Evolutionary conservation across 2,329 filamentous ascomycete species (phyloP).

Genomic region (Chrysoporthe puriensis): DNA sequence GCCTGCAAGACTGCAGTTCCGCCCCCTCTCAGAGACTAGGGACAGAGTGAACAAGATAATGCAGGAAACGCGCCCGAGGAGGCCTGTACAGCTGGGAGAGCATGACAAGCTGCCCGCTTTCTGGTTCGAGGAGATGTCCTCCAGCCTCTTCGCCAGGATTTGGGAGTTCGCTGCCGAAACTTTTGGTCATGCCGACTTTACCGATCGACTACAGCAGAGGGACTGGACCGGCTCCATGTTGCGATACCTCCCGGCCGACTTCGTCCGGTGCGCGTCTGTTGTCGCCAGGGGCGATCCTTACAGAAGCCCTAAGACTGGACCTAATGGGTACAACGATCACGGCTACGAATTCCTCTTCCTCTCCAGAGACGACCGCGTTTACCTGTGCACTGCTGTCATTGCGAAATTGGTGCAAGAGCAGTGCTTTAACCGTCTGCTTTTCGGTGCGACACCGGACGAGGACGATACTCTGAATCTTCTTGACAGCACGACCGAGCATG

Average conservation of each 20-base stretch:
- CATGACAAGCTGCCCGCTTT: constrained; percentile 21
- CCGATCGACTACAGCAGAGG: background rate
- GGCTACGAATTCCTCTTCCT: constrained; percentile 27
- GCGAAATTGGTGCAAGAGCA: constrained; percentile 43
- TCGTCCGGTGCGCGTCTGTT: constrained; percentile 22
- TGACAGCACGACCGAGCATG: constrained; percentile 11
- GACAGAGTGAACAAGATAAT: constrained; percentile 1
- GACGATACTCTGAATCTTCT: constrained; percentile 35
- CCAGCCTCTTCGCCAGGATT: constrained; percentile 21
- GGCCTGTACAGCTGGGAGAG: constrained; percentile 10
- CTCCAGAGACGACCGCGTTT: constrained; percentile 26
- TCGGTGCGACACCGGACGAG: constrained; percentile 40
- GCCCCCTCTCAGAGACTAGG: constrained; percentile 3
- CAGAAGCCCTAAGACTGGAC: background rate
- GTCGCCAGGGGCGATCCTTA: constrained; percentile 25
- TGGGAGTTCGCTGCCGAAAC: constrained; percentile 26
- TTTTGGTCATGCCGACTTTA: constrained; percentile 13
- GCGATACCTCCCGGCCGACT: constrained; percentile 20
- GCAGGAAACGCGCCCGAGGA: constrained; percentile 13
- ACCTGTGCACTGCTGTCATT: constrained; percentile 42
- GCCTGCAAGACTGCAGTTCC: constrained; percentile 17
- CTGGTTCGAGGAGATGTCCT: constrained; percentile 26
- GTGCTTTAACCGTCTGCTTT: constrained; percentile 45
- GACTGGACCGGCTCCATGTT: constrained; percentile 26
- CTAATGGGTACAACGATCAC: background rate